phyloP scores from a whole-genome alignment of 371 early-diverging fungal species.

The Apophysomyces ossiformis region DNA sequence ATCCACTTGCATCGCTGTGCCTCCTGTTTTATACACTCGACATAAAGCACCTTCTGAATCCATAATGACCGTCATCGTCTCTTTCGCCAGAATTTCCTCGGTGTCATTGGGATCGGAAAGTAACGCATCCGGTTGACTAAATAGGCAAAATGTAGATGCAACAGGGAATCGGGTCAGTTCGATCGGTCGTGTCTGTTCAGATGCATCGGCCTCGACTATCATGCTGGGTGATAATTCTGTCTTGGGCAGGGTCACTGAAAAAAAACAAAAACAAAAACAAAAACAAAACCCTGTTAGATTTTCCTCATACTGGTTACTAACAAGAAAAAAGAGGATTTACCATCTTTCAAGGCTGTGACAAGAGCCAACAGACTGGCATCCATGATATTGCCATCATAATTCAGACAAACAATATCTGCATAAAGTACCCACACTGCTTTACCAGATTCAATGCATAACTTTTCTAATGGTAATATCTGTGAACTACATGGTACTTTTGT shows the following conservation, averaged over 20 bases:
- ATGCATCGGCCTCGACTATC: constrained; percentile 64
- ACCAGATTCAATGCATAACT: constrained; percentile 83
- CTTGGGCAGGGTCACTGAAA: constrained; percentile 67
- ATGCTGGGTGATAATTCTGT: constrained; percentile 61
- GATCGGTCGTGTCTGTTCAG: constrained; percentile 46
- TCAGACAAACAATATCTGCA: constrained; percentile 89
- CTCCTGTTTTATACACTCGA: constrained; percentile 62
- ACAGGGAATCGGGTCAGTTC: constrained; percentile 59
- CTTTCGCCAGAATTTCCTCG: constrained; percentile 68
- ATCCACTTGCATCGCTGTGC: constrained; percentile 39
- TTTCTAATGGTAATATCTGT: constrained; percentile 67
- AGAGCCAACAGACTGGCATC: constrained; percentile 89
- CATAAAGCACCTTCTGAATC: constrained; percentile 62
- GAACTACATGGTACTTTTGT: constrained; percentile 32
- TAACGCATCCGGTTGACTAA: constrained; percentile 57
- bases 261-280: not conserved
- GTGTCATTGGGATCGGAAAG: constrained; percentile 80
- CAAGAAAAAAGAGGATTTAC: constrained; percentile 48
- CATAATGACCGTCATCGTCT: constrained; percentile 62
- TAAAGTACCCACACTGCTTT: constrained; percentile 90
- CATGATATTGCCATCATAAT: constrained; percentile 89
- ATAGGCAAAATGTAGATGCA: constrained; percentile 70
- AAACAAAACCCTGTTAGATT: not conserved
- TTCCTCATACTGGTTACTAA: not conserved
- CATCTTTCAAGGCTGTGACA: constrained; percentile 69